phyloP scores from a whole-genome alignment of 164 flowering plant genomes.

The Tetrastigma voinierianum region DNA sequence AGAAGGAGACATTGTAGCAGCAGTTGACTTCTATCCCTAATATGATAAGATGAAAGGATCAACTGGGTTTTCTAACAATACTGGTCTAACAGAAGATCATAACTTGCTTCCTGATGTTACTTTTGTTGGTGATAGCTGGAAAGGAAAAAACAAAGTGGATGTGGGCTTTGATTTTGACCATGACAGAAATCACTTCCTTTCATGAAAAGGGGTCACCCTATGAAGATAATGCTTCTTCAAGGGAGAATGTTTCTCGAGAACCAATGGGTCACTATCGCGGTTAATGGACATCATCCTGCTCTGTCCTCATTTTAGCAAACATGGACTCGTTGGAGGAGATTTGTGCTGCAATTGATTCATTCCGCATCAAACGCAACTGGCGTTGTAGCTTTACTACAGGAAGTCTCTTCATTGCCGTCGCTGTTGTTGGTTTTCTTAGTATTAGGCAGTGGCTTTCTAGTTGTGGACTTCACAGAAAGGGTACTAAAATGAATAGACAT shows the following conservation, averaged over 20 bases:
- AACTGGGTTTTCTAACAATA: conserved; percentile 25
- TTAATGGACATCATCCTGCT: conserved; percentile 20
- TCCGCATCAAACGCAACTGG: conserved; percentile 88
- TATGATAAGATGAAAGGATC: conserved; percentile 84
- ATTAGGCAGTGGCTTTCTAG: conserved; percentile 47
- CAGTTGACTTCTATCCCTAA: conserved; percentile 67
- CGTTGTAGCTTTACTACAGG: conserved; percentile 76
- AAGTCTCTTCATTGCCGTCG: conserved; percentile 62
- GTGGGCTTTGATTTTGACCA: conserved; percentile 11
- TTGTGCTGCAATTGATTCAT: conserved; percentile 40
- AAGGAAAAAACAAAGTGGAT: conserved; percentile 48
- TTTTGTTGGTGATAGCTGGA: conserved; percentile 24
- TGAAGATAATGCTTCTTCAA: conserved; percentile 10
- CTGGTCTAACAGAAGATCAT: conserved; percentile 28
- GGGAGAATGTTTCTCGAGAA: conserved; percentile 18
- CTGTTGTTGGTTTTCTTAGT: conserved; percentile 75
- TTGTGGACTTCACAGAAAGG: conserved; percentile 34
- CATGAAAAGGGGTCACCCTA: conserved; percentile 8
- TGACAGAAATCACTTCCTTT: conserved; percentile 7
- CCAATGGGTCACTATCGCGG: conserved; percentile 12
- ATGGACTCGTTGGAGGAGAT: conserved; percentile 40
- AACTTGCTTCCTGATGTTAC: conserved; percentile 18
- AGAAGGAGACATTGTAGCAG: conserved; percentile 85
- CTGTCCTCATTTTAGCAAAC: conserved; percentile 16
- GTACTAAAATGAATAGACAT: conserved; percentile 29